Evolutionary conservation across 1,139 yeast species (phyloP), one percentile per base, ranked within the genome.

Genomic region (Chernovozyma sophiae-reginae): DNA sequence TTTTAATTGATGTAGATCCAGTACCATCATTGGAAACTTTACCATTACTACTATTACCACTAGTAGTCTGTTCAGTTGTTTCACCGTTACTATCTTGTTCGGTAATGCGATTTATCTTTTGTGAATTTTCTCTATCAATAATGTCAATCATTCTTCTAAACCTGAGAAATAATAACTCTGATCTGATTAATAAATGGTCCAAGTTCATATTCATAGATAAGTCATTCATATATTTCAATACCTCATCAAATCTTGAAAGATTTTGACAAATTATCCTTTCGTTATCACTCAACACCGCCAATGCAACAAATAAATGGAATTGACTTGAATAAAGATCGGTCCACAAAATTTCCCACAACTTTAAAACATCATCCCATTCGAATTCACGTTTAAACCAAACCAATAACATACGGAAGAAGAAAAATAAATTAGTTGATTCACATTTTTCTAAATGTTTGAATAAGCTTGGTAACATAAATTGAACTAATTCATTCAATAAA

Each of bases 331-430:
- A 79, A 53, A 65, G 82, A 60, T 92, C 94, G 0, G 97, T 90
- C 82, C 95, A 87, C 41, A 92, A 66, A 1, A 85, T 79, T 54
- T 94, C 97, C 98, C 97, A 92, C 29, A 92, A 68, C 23, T 77
- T 65, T 50, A 85, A 64, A 2, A 87, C 86, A 42, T 86, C 89
- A 38, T 78, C 77, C 77, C 94, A 87, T 28, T 73, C 75, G 45
- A 94, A 82, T 55, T 92, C 99, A 36, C 99, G 77, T 56, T 94
- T 92, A 57, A 77, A 94, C 96, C 97, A 89, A 3, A 92, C 97
- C 31, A 92, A 66, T 14, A 92, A 65, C 97, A 92, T 90, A 42
- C 98, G 68, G 68, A 94, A 92, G 51, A 90, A 89, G 70, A 92
- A 92, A 57, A 92, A 92, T 42, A 94, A 72, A 53, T 92, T 92